Percentiles rank a stretch among this genome's conserved stretches.
Evolutionary conservation across 2,329 filamentous ascomycete genomes (phyloP).

Genomic region (Aspergillus arachidicola): DNA sequence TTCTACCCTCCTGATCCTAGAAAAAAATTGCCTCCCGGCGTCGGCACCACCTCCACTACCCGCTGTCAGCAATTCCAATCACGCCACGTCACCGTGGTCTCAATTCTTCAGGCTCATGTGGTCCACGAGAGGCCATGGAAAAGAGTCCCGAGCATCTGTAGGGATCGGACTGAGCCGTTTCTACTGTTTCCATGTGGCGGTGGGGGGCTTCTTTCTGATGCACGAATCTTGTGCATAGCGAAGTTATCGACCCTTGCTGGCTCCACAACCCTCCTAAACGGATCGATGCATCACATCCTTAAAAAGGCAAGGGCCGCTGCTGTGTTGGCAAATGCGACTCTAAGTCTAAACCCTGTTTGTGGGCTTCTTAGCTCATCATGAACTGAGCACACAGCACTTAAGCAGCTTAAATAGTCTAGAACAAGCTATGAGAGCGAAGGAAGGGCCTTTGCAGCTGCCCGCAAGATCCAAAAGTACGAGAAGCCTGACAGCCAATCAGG

Average conservation of each 20-base stretch:
- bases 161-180: background rate
- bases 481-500: background rate
- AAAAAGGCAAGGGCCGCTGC: background rate
- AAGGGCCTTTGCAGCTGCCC: background rate
- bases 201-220: background rate
- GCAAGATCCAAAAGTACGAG: background rate
- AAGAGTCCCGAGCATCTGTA: background rate
- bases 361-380: too few relatives aligned
- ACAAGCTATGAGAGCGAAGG: background rate
- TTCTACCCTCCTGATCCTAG: background rate
- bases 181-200: conserved; percentile 7
- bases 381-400: background rate
- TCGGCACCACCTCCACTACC: background rate
- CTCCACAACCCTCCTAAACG: background rate
- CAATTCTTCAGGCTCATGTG: conserved; percentile 1
- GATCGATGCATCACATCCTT: background rate
- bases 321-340: background rate
- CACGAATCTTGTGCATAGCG: background rate
- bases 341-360: background rate
- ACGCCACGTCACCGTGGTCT: background rate
- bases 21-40: background rate
- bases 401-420: background rate
- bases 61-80: conserved; percentile 3
- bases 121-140: background rate
- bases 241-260: background rate